Evolutionary conservation across 257 asterid species (phyloP), one percentile per base, ranked within the genome.

Genomic region (Lycium barbarum): DNA sequence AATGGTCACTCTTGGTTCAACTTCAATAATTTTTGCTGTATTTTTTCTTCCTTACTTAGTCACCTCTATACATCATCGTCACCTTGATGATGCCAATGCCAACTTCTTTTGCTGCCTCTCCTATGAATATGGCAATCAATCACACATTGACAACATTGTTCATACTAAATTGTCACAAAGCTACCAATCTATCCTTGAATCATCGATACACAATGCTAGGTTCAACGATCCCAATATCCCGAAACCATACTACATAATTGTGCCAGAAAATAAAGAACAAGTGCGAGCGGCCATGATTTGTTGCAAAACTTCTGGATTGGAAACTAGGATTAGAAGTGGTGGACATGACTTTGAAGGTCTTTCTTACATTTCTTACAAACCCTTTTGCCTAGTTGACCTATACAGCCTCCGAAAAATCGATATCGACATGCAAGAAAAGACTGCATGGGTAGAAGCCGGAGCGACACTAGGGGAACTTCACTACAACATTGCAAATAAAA

Each of bases 301-400:
- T 66, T 76, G 90, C 84, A 88, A 71, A 67, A 85, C 33, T 35
- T 79, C 84, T 22, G 82, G 71, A 13, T 43, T 89, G 2, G 92
- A 91, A 79, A 67, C 89, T 71, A 71, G 93, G 49, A 81, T 90
- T 45, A 89, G 91, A 85, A 91, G 95, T 15, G 93, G 93, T 0
- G 97, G 94, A 0, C 93, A 92, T n/a, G 94, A 93, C 86, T 90
- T 91, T 33, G 97, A 92, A 84, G 97, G 95, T 63, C 82, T 90
- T 1, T 92, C 94, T 0, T 92, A 82, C 79, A 86, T 86, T 22
- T 85, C 91, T 53, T 59, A 73, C 14, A 79, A 66, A 35, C 91
- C 92, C 0, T 92, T 72, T 79, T 76, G 90, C 47, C 68, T 92
- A 35, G 18, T 93, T 36, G 97, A 93, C 71, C 86, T 91, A 58